phyloP scores from a whole-genome alignment of 257 asterid species.

The Echites panduratus region DNA sequence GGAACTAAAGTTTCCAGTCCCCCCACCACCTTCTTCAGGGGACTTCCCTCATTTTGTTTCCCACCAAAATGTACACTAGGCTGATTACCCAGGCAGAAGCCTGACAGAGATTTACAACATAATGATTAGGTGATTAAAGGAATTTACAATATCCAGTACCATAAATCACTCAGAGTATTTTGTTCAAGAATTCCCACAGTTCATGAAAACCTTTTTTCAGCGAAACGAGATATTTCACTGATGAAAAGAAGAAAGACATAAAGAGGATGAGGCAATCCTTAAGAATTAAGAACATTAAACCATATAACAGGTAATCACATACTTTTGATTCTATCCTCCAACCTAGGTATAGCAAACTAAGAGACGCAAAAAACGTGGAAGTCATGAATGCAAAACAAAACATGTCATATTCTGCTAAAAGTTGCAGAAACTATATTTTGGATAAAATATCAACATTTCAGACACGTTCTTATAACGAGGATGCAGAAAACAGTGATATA shows the following conservation, averaged over 20 bases:
- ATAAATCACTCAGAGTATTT: neutral
- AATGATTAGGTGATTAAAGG: neutral
- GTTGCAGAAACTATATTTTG: neutral
- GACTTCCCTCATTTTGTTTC: neutral
- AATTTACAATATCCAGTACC: neutral
- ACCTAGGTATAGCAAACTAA: neutral
- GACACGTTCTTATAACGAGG: neutral
- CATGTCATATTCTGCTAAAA: neutral
- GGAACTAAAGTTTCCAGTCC: neutral
- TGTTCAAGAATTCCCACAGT: neutral
- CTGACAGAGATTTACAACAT: neutral
- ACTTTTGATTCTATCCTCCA: neutral
- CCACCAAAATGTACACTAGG: neutral
- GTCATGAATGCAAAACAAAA: neutral
- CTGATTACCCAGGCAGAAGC: neutral
- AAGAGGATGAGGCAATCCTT: neutral
- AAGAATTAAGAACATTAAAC: neutral
- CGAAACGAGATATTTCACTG: neutral
- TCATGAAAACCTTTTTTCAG: neutral
- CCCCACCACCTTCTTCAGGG: neutral
- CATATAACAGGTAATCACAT: neutral
- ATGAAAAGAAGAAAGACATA: neutral
- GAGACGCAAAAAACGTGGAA: neutral
- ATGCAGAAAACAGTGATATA: slow-evolving; percentile 21
- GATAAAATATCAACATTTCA: neutral